Evolutionary conservation across 768 basidiomycete species (phyloP), one percentile per base, ranked within the genome.

Genomic region (Mycena galopus): DNA sequence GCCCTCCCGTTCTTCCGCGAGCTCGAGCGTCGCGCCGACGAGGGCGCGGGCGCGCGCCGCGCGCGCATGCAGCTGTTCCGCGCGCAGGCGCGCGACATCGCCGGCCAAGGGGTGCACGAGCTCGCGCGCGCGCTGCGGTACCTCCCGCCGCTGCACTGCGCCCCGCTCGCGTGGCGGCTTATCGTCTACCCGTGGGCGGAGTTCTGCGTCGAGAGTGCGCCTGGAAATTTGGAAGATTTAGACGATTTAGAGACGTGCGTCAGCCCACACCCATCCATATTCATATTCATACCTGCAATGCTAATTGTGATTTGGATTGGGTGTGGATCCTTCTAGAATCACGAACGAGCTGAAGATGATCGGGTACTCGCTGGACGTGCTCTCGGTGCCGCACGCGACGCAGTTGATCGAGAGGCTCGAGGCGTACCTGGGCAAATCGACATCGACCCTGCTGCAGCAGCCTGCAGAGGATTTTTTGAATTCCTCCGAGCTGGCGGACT

Each of bases 271-370:
- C n/a, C 39, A 14, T 14, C 17, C 39, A 14, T 39, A 14, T 39
- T 3, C n/a, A n/a, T n/a, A 39, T 39, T 16, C 39, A 8, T 7
- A 42, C 19, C 7, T 17, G 7, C n/a, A n/a, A n/a, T n/a, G 12
- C 6, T 42, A 19, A 21, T 47, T 39, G n/a, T n/a, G n/a, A n/a
- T n/a, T n/a, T n/a, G n/a, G n/a, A 39, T 19, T 47, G 21, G 17
- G 44, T 47, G 21, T 21, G 44, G n/a, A n/a, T n/a, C 9, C 11
- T 8, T 25, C 2, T 11, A 66, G 55, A 19, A 42, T 66, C 16
- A 29, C 25, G 53, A 44, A 23, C 11, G 65, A 66, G 55, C 55
- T 66, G 32, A 66, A 66, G 55, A 23, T 58, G 27, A 39, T 66
- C 39, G 39, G 55, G 6, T 66, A 66, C 56, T 53, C 64, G 19